Evolutionary conservation across 805 yeast genomes (phyloP).

Genomic region (Dipodascus albidus): DNA sequence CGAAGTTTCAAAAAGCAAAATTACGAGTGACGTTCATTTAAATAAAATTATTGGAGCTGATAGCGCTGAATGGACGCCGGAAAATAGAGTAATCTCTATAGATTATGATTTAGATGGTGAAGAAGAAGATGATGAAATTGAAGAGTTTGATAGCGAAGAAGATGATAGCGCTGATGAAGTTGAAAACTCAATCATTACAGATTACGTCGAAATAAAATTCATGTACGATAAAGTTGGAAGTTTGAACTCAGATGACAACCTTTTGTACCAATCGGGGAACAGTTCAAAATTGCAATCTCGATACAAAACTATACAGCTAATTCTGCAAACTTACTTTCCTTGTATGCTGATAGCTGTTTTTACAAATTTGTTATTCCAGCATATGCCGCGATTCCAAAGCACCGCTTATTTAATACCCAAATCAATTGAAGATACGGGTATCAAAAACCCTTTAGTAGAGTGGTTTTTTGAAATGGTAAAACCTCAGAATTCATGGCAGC

Average conservation of each 20-base stretch:
- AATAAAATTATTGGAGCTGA: no score
- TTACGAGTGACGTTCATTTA: background rate
- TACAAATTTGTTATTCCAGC: constrained; percentile 80
- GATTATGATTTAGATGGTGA: background rate
- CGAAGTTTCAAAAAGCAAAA: constrained; percentile 3
- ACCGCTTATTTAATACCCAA: background rate
- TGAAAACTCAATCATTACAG: background rate
- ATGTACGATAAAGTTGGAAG: background rate
- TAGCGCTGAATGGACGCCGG: background rate
- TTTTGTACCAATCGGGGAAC: background rate
- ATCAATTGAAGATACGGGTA: background rate
- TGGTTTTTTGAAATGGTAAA: constrained; percentile 26
- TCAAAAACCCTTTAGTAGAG: constrained; percentile 8
- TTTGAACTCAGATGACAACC: background rate
- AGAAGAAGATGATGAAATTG: background rate
- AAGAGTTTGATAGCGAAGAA: background rate
- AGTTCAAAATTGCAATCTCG: background rate
- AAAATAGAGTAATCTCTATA: background rate
- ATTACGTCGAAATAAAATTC: background rate
- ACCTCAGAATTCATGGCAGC: constrained; percentile 59
- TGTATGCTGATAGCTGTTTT: constrained; percentile 57
- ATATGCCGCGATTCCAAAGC: constrained; percentile 55
- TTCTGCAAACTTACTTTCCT: background rate
- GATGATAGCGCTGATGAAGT: background rate
- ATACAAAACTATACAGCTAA: background rate